These are phyloP conservation scores for Xylaria longipes DNA, from an alignment of 495 filamentous ascomycete species.

Conservation along the genomic window DNA sequence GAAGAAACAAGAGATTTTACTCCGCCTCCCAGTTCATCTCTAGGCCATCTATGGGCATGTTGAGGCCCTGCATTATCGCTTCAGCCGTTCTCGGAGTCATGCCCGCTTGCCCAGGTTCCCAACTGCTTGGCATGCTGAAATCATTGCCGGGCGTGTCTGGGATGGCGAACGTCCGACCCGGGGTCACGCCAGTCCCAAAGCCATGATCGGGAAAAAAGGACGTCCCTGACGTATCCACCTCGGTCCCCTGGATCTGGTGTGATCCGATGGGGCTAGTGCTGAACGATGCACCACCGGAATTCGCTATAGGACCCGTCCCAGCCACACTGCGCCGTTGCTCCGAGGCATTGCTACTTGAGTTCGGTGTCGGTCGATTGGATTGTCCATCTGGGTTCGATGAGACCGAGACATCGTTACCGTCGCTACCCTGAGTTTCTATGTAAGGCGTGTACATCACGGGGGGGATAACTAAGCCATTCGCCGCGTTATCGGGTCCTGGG, in stretches of 20 bases:
- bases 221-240: constrained; percentile 37
- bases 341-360: constrained; percentile 57
- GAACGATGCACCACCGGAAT: constrained; percentile 51
- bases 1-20: neutral
- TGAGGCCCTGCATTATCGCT: constrained; percentile 56
- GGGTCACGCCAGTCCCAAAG: constrained; percentile 43
- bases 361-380: constrained; percentile 58
- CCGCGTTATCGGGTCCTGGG: constrained; percentile 31
- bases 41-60: constrained; percentile 54
- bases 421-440: constrained; percentile 39
- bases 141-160: constrained; percentile 43
- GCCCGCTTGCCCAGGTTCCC: constrained; percentile 45
- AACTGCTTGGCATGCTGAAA: constrained; percentile 48
- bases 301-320: constrained; percentile 33
- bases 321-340: constrained; percentile 44
- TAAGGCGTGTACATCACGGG: constrained; percentile 38
- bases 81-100: constrained; percentile 57
- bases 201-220: constrained; percentile 46
- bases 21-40: constrained; percentile 42
- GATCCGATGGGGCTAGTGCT: constrained; percentile 51
- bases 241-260: constrained; percentile 43
- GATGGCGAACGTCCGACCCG: constrained; percentile 37
- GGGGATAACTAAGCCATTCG: constrained; percentile 38
- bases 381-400: constrained; percentile 47
- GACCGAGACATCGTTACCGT: constrained; percentile 48